Evolutionary conservation across 441 rosid genomes (phyloP).

Genomic region (Gossypium davidsonii): DNA sequence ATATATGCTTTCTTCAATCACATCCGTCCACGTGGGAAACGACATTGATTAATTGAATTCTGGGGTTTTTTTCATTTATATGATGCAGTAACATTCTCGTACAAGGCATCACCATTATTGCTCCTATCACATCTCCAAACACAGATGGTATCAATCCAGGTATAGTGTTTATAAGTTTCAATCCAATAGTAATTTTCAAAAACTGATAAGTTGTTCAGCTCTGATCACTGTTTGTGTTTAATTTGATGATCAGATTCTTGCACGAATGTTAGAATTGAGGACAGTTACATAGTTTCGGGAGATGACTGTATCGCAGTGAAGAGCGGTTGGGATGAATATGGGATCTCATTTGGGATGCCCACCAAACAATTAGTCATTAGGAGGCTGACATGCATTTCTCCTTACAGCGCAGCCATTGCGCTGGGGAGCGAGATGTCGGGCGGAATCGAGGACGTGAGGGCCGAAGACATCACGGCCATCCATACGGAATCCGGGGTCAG

Average conservation of each 20-base stretch:
- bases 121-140: conserved; percentile 62
- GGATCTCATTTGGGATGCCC: conserved; percentile 61
- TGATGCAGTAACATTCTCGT: conserved; percentile 42
- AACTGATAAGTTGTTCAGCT: neutral
- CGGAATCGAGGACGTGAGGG: conserved; percentile 56
- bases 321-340: conserved; percentile 75
- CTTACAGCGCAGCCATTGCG: conserved; percentile 60
- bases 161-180: conserved; percentile 2
- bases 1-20: neutral
- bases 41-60: neutral
- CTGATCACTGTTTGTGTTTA: neutral
- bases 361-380: conserved; percentile 38
- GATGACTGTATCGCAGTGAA: conserved; percentile 65
- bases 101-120: conserved; percentile 56
- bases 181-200: neutral
- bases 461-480: conserved; percentile 53
- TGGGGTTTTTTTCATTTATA: neutral
- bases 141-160: conserved; percentile 79
- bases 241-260: conserved; percentile 48
- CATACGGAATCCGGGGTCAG: conserved; percentile 58
- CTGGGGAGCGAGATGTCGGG: conserved; percentile 76
- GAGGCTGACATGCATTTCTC: conserved; percentile 55
- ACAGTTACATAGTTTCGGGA: conserved; percentile 63
- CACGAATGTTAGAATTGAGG: conserved; percentile 57
- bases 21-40: neutral